These are phyloP conservation scores for Ehretia macrophylla DNA, from an alignment of 257 asterid species.

Conservation along the genomic window DNA sequence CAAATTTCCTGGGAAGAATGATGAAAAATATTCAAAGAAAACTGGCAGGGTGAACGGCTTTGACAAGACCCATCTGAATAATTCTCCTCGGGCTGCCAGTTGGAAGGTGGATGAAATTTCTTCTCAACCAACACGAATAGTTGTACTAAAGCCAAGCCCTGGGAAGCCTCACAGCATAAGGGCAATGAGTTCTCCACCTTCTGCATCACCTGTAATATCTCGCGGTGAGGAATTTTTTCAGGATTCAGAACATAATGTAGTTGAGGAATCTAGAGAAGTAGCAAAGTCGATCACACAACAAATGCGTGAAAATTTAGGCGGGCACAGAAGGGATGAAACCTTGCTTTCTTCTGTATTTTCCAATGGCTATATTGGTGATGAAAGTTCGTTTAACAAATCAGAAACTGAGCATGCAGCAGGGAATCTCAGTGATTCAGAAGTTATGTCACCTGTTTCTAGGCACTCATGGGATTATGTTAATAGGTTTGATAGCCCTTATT, in stretches of 20 bases:
- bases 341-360: slow-evolving; percentile 66
- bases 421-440: slow-evolving; percentile 80
- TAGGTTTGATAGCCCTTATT: slow-evolving; percentile 77
- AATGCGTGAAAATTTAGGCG: slow-evolving; percentile 61
- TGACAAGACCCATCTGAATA: slow-evolving; percentile 31
- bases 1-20: slow-evolving; percentile 39
- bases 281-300: slow-evolving; percentile 67
- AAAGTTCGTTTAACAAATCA: slow-evolving; percentile 79
- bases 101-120: slow-evolving; percentile 47
- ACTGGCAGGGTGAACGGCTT: slow-evolving; percentile 31
- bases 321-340: slow-evolving; percentile 58
- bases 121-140: slow-evolving; percentile 85
- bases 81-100: slow-evolving; percentile 37
- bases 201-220: slow-evolving; percentile 39
- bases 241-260: slow-evolving; percentile 54
- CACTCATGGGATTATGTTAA: slow-evolving; percentile 92
- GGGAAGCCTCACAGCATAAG: slow-evolving; percentile 44
- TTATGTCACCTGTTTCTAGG: slow-evolving; percentile 72
- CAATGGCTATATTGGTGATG: slow-evolving; percentile 82
- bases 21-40: slow-evolving; percentile 35
- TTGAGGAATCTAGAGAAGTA: slow-evolving; percentile 72
- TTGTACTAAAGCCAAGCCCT: slow-evolving; percentile 84
- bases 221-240: slow-evolving; percentile 41
- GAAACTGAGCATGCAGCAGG: slow-evolving; percentile 66
- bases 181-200: slow-evolving; percentile 47